Percentiles rank a stretch among this genome's conserved stretches.
phyloP scores from a whole-genome alignment of 2,329 filamentous ascomycete genomes.

The Venturia effusa region DNA sequence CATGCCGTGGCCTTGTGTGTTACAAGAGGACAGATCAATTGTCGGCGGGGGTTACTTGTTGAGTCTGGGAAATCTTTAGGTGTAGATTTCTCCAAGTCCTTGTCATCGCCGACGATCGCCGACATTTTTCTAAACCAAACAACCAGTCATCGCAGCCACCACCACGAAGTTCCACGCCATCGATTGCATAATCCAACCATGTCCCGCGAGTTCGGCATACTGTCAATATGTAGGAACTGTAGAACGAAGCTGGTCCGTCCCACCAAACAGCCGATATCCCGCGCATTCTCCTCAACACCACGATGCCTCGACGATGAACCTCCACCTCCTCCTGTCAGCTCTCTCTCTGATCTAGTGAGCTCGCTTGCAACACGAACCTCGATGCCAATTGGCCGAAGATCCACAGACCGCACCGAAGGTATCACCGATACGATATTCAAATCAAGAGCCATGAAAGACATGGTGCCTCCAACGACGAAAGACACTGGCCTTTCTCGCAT shows the following conservation, averaged over 20 bases:
- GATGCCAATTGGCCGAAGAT: background rate
- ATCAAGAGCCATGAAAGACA: background rate
- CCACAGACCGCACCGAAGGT: background rate
- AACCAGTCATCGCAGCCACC: background rate
- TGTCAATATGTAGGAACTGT: conserved; percentile 28
- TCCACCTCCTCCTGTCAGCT: background rate
- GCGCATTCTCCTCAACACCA: conserved; percentile 25
- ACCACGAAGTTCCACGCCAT: conserved; percentile 2
- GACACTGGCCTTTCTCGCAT: background rate
- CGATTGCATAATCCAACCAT: conserved; percentile 1
- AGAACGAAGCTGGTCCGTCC: conserved; percentile 19
- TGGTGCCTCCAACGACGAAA: background rate
- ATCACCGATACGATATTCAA: background rate
- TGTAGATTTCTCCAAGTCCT: background rate
- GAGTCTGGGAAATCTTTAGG: background rate
- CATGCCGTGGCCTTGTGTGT: conserved; percentile 1
- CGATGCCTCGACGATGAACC: background rate
- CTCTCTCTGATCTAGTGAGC: background rate
- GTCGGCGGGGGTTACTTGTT: background rate
- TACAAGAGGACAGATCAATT: background rate
- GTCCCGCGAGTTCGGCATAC: conserved; percentile 16
- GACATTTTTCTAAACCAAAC: background rate
- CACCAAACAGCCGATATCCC: conserved; percentile 14
- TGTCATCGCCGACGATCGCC: background rate
- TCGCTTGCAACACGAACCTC: background rate